Conservation (phyloP, 2,329 filamentous ascomycete species). For the Septoria linicola region DNA sequence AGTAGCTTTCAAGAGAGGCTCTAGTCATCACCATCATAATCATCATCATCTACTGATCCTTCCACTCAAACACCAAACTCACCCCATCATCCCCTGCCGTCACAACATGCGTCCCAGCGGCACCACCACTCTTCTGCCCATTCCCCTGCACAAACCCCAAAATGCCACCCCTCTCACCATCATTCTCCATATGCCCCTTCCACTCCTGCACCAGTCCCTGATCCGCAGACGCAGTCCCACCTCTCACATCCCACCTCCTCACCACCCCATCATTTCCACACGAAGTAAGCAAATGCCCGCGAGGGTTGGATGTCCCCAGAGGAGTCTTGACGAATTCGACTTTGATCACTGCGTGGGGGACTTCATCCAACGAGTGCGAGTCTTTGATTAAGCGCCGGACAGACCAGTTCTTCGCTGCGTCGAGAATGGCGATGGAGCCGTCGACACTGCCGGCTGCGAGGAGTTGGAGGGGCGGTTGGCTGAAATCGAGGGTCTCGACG, state of each 20-base stretch:
- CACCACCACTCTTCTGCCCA: constrained; percentile 37
- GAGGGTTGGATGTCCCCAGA: constrained; percentile 33
- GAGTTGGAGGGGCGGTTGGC: constrained; percentile 59
- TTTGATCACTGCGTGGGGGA: constrained; percentile 70
- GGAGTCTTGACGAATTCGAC: constrained; percentile 72
- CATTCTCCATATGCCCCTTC: constrained; percentile 82
- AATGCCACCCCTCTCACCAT: constrained; percentile 77
- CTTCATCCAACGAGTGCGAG: constrained; percentile 73
- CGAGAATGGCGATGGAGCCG: constrained; percentile 76
- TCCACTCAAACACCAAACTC: constrained; percentile 66
- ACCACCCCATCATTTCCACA: constrained; percentile 92
- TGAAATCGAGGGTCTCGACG: constrained; percentile 73
- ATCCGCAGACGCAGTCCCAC: constrained; percentile 64
- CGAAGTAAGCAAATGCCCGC: constrained; percentile 71
- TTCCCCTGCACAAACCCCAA: constrained; percentile 83
- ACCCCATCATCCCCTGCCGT: constrained; percentile 88
- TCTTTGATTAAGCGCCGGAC: constrained; percentile 78
- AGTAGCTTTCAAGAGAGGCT: no score
- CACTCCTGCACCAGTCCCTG: constrained; percentile 80
- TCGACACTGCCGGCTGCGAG: constrained; percentile 65
- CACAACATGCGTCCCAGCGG: constrained; percentile 66
- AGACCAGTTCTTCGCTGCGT: constrained; percentile 80
- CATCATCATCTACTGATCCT: no score
- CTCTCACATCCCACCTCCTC: constrained; percentile 78
- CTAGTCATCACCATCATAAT: no score